Evolutionary conservation across 163 green algal species (phyloP), one percentile per base, ranked within the genome.

Genomic region (Chlamydomonas reinhardtii): DNA sequence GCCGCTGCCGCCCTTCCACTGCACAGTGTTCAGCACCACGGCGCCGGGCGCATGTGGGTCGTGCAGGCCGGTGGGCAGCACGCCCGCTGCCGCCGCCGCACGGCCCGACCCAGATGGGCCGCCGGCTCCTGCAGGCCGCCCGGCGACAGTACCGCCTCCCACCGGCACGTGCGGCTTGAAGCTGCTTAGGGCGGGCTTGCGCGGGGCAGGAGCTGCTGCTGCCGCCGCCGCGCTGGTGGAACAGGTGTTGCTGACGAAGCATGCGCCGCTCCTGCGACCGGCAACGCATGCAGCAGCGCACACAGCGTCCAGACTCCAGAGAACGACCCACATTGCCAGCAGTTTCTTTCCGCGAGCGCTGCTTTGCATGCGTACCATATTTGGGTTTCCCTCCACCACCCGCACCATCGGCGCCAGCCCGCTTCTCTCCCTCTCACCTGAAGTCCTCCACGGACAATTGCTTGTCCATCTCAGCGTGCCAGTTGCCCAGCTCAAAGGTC

Each of bases 21-120:
- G 87, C 43, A 32, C 17, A 2, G 37, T 25, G 37, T 97, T 96
- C n/a, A 97, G 73, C 16, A 97, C 73, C 17, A 97, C 29, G 0
- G 93, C 92, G 0, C 88, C 92, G 0, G 87, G 75, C 11, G 75
- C 88, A 24, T 82, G 39, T 1, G 94, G 91, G 80, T 95, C 93
- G 68, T 95, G 90, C 82, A 95, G 82, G 24, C 66, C 77, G 19
- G 48, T 56, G 48, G 48, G 48, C 48, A n/a, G 34, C 24, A 17
- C 24, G 20, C 74, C 29, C 32, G 73, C 74, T 0, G 56, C 52
- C 8, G 52, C 37, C 19, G 35, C 61, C 32, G 54, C 52, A 9
- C 48, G 48, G 48, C 48, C 48, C 14, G 48, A 56, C 48, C 48
- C 48, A 56, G 48, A 56, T 56, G 48, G 48, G 22, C 52, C 29